phyloP scores from a whole-genome alignment of 805 yeast genomes.

The Schwanniomyces yamadae region DNA sequence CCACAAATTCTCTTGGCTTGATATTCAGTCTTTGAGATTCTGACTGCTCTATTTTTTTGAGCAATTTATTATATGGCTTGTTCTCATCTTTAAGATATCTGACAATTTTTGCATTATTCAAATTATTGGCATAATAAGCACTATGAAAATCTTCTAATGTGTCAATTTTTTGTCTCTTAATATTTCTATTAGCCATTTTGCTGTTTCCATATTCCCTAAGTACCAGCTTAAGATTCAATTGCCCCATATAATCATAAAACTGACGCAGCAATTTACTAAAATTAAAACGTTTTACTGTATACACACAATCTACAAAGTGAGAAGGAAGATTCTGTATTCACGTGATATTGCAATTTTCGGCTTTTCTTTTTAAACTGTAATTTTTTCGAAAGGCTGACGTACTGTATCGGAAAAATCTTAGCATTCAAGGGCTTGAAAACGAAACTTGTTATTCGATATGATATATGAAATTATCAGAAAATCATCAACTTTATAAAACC shows the following conservation, averaged over 20 bases:
- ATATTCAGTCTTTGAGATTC: constrained; percentile 5
- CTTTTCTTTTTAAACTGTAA: neutral
- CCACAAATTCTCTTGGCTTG: constrained; percentile 22
- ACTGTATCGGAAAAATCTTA: too few species aligned
- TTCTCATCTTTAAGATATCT: constrained; percentile 29
- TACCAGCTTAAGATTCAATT: too few species aligned
- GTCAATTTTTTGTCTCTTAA: constrained; percentile 10
- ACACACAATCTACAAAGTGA: too few species aligned
- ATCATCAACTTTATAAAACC: too few species aligned
- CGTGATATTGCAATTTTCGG: neutral
- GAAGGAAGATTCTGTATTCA: neutral
- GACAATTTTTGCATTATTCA: constrained; percentile 8
- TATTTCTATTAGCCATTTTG: too few species aligned
- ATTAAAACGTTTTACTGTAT: too few species aligned
- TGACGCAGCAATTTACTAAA: too few species aligned
- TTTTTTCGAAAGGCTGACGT: neutral
- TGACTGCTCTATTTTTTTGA: constrained; percentile 10
- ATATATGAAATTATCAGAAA: too few species aligned
- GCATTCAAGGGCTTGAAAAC: too few species aligned
- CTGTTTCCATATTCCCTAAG: too few species aligned
- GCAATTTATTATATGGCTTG: constrained; percentile 26
- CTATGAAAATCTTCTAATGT: constrained; percentile 10
- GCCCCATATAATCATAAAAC: too few species aligned
- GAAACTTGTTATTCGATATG: too few species aligned
- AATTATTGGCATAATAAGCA: constrained; percentile 12